Evolutionary conservation across 2,329 filamentous ascomycete species (phyloP).

Genomic region (Fusarium stilboides): DNA sequence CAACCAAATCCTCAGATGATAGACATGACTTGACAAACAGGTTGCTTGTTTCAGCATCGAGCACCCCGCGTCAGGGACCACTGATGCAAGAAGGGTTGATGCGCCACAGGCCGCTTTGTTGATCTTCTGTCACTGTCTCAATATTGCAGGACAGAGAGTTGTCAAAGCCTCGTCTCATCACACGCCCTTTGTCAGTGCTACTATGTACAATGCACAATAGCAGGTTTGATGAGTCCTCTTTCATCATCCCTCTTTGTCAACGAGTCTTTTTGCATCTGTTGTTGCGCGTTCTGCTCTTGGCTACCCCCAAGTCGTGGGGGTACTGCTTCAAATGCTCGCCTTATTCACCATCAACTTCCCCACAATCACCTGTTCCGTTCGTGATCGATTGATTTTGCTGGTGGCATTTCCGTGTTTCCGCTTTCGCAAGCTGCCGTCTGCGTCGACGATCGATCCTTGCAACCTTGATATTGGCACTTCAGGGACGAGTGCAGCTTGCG

Average conservation of each 20-base stretch:
- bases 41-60: slow-evolving; percentile 39
- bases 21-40: slow-evolving; percentile 34
- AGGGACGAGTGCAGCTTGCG: slow-evolving; percentile 29
- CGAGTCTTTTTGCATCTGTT: slow-evolving; percentile 14
- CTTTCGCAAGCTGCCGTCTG: slow-evolving; percentile 25
- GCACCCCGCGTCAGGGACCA: slow-evolving; percentile 24
- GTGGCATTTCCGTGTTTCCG: slow-evolving; percentile 26
- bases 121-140: slow-evolving; percentile 19
- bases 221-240: slow-evolving; percentile 31
- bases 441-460: slow-evolving; percentile 41
- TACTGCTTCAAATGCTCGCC: slow-evolving; percentile 34
- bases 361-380: slow-evolving; percentile 42
- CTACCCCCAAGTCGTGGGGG: slow-evolving; percentile 42
- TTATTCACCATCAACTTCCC: slow-evolving; percentile 35
- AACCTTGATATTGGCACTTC: slow-evolving; percentile 31
- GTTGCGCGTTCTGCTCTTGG: slow-evolving; percentile 29
- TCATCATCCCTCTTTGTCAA: slow-evolving; percentile 27
- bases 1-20: slow-evolving; percentile 36
- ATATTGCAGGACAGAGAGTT: slow-evolving; percentile 7
- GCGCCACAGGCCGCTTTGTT: slow-evolving; percentile 37
- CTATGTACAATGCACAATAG: slow-evolving; percentile 31
- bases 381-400: slow-evolving; percentile 24
- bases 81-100: slow-evolving; percentile 42
- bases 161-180: slow-evolving; percentile 33
- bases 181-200: slow-evolving; percentile 35